phyloP scores from a whole-genome alignment of 1,284 basidiomycete species.

The Trametes versicolor region DNA sequence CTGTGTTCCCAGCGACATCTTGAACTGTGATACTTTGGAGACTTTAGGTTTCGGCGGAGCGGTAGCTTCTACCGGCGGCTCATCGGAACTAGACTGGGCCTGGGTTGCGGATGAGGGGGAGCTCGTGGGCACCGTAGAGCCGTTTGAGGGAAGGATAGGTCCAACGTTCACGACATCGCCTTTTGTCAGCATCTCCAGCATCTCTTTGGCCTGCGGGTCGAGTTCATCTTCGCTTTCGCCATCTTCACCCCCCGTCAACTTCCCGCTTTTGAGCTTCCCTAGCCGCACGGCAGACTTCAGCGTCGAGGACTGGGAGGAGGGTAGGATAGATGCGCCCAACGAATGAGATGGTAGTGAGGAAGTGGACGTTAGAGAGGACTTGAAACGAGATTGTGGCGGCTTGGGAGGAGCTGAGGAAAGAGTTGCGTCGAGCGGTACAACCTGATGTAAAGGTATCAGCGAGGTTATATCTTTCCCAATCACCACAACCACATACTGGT shows the following conservation, averaged over 20 bases:
- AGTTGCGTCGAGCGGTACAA: slow-evolving; percentile 53
- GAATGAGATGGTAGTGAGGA: slow-evolving; percentile 46
- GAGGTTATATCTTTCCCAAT: slow-evolving; percentile 7
- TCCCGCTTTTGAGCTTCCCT: slow-evolving; percentile 67
- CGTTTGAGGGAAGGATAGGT: slow-evolving; percentile 25
- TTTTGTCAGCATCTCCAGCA: slow-evolving; percentile 64
- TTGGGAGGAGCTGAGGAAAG: slow-evolving; percentile 52
- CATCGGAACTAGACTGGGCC: background rate
- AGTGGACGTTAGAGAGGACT: slow-evolving; percentile 57
- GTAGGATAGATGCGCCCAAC: slow-evolving; percentile 58
- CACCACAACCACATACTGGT: slow-evolving; percentile 49
- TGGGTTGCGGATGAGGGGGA: background rate
- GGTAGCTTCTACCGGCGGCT: slow-evolving; percentile 9
- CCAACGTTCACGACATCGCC: slow-evolving; percentile 70
- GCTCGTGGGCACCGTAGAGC: background rate
- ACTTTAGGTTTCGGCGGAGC: slow-evolving; percentile 34
- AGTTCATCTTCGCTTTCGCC: slow-evolving; percentile 67
- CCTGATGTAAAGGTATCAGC: slow-evolving; percentile 38
- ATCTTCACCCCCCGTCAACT: slow-evolving; percentile 62
- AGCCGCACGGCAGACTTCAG: slow-evolving; percentile 66
- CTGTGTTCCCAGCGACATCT: slow-evolving; percentile 37
- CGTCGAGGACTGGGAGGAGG: slow-evolving; percentile 59
- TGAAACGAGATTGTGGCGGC: slow-evolving; percentile 68
- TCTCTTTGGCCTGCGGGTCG: slow-evolving; percentile 54
- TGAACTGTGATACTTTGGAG: slow-evolving; percentile 57